Conservation (phyloP, 352 stramenopile genomes). For the Thraustochytrium sp. region DNA sequence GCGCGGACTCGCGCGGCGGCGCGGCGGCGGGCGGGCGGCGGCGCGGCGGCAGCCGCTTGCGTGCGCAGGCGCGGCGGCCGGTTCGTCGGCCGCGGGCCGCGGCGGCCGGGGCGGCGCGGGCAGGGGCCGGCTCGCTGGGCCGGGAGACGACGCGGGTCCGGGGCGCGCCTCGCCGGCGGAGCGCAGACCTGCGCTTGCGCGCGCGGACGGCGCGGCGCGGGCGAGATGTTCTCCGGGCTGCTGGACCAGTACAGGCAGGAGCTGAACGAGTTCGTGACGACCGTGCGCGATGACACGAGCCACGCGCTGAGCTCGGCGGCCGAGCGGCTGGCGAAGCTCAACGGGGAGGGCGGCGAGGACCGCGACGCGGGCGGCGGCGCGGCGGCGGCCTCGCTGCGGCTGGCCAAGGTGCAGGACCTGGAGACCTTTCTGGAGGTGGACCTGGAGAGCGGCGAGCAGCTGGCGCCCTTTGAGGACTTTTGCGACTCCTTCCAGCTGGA, state of each 20-base stretch:
- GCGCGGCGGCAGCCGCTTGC: too few species aligned
- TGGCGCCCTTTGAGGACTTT: conserved; percentile 27
- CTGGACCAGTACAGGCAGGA: conserved; percentile 21
- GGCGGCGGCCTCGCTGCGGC: not conserved
- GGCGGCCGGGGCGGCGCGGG: too few species aligned
- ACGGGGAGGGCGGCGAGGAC: not conserved
- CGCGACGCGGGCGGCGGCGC: not conserved
- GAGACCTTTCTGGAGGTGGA: conserved; percentile 18
- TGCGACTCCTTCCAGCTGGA: not conserved
- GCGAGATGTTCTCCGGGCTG: conserved; percentile 13
- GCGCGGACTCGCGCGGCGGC: too few species aligned
- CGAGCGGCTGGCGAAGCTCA: conserved; percentile 20
- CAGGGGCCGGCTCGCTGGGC: too few species aligned
- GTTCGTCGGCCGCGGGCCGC: too few species aligned
- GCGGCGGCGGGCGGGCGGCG: too few species aligned
- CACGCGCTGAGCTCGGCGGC: not conserved
- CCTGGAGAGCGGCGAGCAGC: not conserved
- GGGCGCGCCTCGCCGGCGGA: too few species aligned
- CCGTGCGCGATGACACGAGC: conserved; percentile 1
- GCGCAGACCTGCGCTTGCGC: too few species aligned
- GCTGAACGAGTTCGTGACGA: conserved; percentile 33
- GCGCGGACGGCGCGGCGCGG: too few species aligned
- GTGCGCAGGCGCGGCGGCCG: too few species aligned
- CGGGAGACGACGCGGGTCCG: too few species aligned
- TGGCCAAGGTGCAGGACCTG: not conserved